Base-by-base conservation (phyloP, 805 yeast genomes). In the Ogataea ramenticola region DNA sequence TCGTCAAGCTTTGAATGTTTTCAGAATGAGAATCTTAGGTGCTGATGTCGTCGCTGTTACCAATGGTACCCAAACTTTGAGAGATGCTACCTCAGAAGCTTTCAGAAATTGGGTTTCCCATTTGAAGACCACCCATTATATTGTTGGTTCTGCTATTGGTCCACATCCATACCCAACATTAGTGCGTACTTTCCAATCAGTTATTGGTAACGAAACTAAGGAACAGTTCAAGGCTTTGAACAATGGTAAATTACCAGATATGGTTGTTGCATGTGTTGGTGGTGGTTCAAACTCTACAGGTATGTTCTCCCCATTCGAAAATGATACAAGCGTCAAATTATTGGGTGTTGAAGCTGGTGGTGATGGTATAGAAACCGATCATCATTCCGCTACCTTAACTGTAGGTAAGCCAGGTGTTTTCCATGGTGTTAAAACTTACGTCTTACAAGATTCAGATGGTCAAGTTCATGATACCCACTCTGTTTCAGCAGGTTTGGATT, bases 271-370 rank as follows among this genome's bases (percentile, higher is more conserved):
- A 2, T 93, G 99, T 74, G 99, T 93, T 41, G 99, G 99, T 58
- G 99, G 99, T 59, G 99, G 99, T 44, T 88, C 96, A 17, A 93
- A 93, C 74, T 83, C 96, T 42, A 80, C 95, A 29, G 99, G 99
- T 64, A 80, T 91, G 77, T 93, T 93, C 66, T 81, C 88, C 20
- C 97, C 98, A 43, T 93, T 93, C 61, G 95, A 88, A 61, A 71
- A 86, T 16, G 96, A 89, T 61, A 51, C 61, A 15, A 69, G 77
- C 9, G 99, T 93, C 38, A 79, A 77, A 59, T 70, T 93, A 61
- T 68, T 90, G 27, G 99, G 99, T 64, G 88, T 90, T 48, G 99
- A 93, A 71, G 99, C 99, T 41, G 99, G 96, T 64, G 99, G 99
- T 66, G 95, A 87, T 54, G 99, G 99, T 61, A 52, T 91, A 42